phyloP scores from a whole-genome alignment of 495 filamentous ascomycete genomes.

The Coniosporium apollinis region DNA sequence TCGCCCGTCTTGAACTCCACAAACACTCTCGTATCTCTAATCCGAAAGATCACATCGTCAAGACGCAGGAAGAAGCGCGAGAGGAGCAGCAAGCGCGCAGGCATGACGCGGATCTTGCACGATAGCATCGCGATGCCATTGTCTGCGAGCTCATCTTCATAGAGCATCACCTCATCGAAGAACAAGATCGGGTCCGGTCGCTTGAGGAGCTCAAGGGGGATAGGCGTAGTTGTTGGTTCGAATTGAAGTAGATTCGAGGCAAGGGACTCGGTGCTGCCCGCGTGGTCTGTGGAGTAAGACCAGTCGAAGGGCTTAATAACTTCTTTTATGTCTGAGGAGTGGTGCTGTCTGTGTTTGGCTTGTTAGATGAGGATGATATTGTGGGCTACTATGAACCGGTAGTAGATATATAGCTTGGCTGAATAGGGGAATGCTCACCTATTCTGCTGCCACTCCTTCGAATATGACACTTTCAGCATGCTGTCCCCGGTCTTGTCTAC shows the following conservation, averaged over 20 bases:
- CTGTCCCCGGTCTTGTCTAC: constrained; percentile 84
- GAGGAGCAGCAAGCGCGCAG: constrained; percentile 64
- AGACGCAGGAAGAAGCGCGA: constrained; percentile 84
- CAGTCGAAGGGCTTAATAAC: constrained; percentile 94
- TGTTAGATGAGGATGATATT: constrained; percentile 8
- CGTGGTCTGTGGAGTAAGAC: constrained; percentile 84
- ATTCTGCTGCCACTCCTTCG: constrained; percentile 72
- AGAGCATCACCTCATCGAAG: constrained; percentile 86
- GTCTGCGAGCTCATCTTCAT: constrained; percentile 94
- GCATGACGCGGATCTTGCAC: constrained; percentile 86
- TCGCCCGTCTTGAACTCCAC: constrained; percentile 71
- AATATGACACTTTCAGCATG: constrained; percentile 89
- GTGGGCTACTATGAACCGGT: no score
- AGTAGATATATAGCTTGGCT: no score
- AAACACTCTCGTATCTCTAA: constrained; percentile 83
- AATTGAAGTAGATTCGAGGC: constrained; percentile 23
- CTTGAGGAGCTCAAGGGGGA: constrained; percentile 71
- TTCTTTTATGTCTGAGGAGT: constrained; percentile 78
- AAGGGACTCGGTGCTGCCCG: constrained; percentile 39
- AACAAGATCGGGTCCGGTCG: constrained; percentile 84
- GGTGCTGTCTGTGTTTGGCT: constrained; percentile 44
- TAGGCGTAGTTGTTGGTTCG: constrained; percentile 35
- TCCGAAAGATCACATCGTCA: constrained; percentile 70
- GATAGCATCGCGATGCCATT: constrained; percentile 83
- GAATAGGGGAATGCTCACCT: constrained; percentile 28